Conservation (phyloP, 192 early-diverging fungal species). For the Coemansia sp. region DNA sequence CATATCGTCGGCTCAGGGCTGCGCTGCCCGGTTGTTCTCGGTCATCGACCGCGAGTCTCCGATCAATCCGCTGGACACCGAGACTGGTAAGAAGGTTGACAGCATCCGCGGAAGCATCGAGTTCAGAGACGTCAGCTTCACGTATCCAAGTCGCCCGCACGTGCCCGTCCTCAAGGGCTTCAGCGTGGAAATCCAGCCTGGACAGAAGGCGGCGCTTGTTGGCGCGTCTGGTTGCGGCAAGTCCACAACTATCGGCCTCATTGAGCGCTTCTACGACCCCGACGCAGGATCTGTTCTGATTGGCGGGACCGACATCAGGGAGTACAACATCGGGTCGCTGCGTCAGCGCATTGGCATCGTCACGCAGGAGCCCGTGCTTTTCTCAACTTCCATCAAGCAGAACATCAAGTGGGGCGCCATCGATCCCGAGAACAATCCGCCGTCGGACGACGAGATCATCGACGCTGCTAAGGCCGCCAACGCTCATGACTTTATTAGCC, state of each 20-base stretch:
- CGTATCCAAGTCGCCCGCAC: conserved; percentile 79
- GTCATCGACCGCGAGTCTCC: conserved; percentile 78
- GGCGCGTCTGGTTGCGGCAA: conserved; percentile 84
- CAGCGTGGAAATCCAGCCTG: conserved; percentile 66
- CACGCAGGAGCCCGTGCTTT: conserved; percentile 86
- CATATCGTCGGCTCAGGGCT: conserved; percentile 70
- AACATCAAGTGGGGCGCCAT: conserved; percentile 76
- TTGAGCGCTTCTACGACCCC: conserved; percentile 83
- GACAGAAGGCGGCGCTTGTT: conserved; percentile 81
- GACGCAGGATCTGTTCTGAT: conserved; percentile 60
- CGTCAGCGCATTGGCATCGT: conserved; percentile 85
- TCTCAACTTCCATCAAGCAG: conserved; percentile 70
- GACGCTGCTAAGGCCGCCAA: conserved; percentile 66
- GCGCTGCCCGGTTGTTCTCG: conserved; percentile 73
- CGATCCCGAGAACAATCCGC: conserved; percentile 46
- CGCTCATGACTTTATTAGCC: conserved; percentile 69
- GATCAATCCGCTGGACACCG: conserved; percentile 62
- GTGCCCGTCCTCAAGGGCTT: conserved; percentile 75
- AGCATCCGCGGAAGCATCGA: conserved; percentile 62
- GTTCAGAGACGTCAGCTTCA: conserved; percentile 76
- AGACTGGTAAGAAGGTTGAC: conserved; percentile 39
- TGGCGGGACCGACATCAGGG: conserved; percentile 74
- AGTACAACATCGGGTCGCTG: conserved; percentile 73
- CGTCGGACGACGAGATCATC: conserved; percentile 72
- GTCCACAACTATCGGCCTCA: conserved; percentile 75